Evolutionary conservation across 371 early-diverging fungal genomes (phyloP).

Genomic region (Gilbertella persicaria): DNA sequence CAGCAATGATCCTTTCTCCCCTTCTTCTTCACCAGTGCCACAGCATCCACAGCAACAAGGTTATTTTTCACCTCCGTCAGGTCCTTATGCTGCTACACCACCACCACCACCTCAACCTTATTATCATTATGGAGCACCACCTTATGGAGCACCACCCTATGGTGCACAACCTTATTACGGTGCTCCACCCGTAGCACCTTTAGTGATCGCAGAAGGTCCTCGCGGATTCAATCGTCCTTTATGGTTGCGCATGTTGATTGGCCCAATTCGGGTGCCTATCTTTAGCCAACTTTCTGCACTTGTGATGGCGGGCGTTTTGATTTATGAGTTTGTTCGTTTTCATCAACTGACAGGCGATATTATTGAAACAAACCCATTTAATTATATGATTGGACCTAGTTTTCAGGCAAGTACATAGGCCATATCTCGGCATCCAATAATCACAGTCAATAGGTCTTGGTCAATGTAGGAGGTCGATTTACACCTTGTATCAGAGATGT

Average conservation of each 20-base stretch:
- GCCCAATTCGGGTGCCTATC: conserved; percentile 40
- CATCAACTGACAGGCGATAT: conserved; percentile 54
- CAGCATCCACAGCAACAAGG: conserved; percentile 2
- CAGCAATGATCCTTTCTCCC: background rate
- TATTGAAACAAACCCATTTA: conserved; percentile 57
- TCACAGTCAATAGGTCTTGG: conserved; percentile 40
- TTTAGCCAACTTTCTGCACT: conserved; percentile 60
- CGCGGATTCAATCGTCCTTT: conserved; percentile 16
- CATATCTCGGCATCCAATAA: no score
- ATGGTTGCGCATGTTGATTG: conserved; percentile 24
- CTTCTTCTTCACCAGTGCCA: background rate
- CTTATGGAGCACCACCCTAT: conserved; percentile 11
- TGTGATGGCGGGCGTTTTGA: conserved; percentile 53
- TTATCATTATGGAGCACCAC: conserved; percentile 4
- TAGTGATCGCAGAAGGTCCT: conserved; percentile 1
- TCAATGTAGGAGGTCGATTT: conserved; percentile 61
- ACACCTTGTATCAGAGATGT: conserved; percentile 62
- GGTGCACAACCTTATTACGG: conserved; percentile 11
- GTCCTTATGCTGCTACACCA: conserved; percentile 6
- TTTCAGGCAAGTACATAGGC: conserved; percentile 45
- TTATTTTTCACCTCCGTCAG: background rate
- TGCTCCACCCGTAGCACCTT: conserved; percentile 5
- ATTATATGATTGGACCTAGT: conserved; percentile 67
- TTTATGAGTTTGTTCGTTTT: conserved; percentile 57
- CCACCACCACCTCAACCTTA: conserved; percentile 4